These are phyloP conservation scores for Tylopilus rubrobrunneus DNA, from an alignment of 768 basidiomycete species.

Conservation along the genomic window DNA sequence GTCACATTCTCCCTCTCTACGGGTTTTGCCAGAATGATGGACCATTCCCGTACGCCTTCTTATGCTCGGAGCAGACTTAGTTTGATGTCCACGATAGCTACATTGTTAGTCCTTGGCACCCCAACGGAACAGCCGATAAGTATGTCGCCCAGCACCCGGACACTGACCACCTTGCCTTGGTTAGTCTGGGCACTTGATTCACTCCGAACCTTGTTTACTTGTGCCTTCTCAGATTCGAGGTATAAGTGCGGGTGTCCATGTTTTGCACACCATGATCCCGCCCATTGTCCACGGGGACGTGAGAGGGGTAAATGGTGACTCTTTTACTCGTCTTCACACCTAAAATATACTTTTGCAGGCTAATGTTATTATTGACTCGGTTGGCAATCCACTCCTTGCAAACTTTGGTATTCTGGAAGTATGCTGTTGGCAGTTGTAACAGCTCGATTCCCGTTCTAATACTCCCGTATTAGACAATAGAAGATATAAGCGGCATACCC, in stretches of 20 bases:
- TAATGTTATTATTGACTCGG: conserved; percentile 46
- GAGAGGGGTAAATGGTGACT: conserved; percentile 38
- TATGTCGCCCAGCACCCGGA: conserved; percentile 41
- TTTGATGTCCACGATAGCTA: conserved; percentile 34
- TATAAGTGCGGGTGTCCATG: conserved; percentile 43
- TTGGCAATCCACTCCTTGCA: conserved; percentile 47
- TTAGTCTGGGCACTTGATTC: conserved; percentile 15
- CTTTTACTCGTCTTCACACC: not conserved
- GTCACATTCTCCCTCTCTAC: conserved; percentile 53
- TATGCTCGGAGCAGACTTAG: not conserved
- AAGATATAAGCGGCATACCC: conserved; percentile 54
- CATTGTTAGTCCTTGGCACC: conserved; percentile 57
- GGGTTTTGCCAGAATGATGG: conserved; percentile 55
- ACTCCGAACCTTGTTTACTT: not conserved
- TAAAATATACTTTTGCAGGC: conserved; percentile 29
- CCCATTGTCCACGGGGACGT: conserved; percentile 53
- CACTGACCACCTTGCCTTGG: conserved; percentile 44
- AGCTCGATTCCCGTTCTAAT: not conserved
- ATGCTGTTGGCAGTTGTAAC: not conserved
- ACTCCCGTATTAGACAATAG: conserved; percentile 39
- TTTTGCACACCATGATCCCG: conserved; percentile 48
- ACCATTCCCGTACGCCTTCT: conserved; percentile 45
- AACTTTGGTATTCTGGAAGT: conserved; percentile 58
- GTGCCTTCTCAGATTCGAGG: conserved; percentile 37
- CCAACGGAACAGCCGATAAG: conserved; percentile 45